Percentiles rank a stretch among this genome's conserved stretches.
phyloP scores from a whole-genome alignment of 192 early-diverging fungal species.

The Coemansia sp. region DNA sequence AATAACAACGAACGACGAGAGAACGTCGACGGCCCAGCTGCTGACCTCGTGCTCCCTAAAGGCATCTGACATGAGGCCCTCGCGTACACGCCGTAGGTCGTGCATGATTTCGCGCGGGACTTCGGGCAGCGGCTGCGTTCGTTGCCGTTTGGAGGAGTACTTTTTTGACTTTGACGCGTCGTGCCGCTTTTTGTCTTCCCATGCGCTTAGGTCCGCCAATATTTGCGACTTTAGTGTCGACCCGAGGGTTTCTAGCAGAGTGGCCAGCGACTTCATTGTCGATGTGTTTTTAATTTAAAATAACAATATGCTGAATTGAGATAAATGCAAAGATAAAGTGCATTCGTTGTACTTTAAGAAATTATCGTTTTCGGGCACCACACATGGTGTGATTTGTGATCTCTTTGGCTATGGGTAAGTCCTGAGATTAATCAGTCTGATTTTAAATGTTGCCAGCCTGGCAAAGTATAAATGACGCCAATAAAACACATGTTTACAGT shows the following conservation, averaged over 20 bases:
- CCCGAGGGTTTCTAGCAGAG: slow-evolving; percentile 20
- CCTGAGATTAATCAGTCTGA: too few species aligned
- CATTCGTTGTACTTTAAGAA: too few species aligned
- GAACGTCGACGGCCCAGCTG: slow-evolving; percentile 34
- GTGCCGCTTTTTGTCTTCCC: slow-evolving; percentile 37
- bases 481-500: too few species aligned
- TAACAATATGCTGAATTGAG: too few species aligned
- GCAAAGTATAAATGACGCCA: too few species aligned
- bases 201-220: slow-evolving; percentile 41
- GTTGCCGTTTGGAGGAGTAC: slow-evolving; percentile 10
- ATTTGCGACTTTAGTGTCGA: slow-evolving; percentile 47
- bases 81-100: slow-evolving; percentile 23
- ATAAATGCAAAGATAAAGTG: too few species aligned
- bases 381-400: too few species aligned
- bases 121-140: slow-evolving; percentile 25
- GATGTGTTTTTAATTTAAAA: too few species aligned
- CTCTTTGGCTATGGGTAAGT: too few species aligned
- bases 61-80: slow-evolving; percentile 8
- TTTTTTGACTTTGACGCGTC: slow-evolving; percentile 19
- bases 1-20: slow-evolving; percentile 37
- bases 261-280: too few species aligned
- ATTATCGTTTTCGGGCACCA: too few species aligned
- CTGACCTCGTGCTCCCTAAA: slow-evolving; percentile 6
- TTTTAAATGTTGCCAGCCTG: too few species aligned
- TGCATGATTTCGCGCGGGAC: slow-evolving; percentile 19